phyloP scores from a whole-genome alignment of 1,284 basidiomycete species.

The Cutaneotrichosporon sp. region DNA sequence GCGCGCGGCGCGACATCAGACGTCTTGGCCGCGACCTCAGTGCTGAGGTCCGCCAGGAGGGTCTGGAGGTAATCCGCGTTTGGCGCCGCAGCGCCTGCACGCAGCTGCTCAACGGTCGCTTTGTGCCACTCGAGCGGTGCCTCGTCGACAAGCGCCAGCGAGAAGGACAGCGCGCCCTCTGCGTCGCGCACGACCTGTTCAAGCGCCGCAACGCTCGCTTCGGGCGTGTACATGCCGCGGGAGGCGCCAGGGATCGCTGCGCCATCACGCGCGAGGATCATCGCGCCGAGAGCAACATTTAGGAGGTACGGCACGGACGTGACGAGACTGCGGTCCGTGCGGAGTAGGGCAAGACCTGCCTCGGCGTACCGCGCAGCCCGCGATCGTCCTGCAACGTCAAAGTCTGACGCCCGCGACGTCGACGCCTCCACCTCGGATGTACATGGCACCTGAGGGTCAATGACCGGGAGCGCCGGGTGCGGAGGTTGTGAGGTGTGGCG shows the following conservation, averaged over 20 bases:
- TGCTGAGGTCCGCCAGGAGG: conserved; percentile 19
- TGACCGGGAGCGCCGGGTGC: conserved; percentile 58
- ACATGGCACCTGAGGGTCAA: conserved; percentile 53
- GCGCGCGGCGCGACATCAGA: conserved; percentile 54
- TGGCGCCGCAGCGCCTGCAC: conserved; percentile 10
- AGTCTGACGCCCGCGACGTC: conserved; percentile 19
- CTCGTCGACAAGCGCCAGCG: conserved; percentile 55
- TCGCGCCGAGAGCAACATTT: conserved; percentile 34
- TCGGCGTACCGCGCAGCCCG: conserved; percentile 61
- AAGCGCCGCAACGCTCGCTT: conserved; percentile 49
- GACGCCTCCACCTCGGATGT: conserved; percentile 6
- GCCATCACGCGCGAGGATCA: conserved; percentile 48
- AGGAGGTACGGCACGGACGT: conserved; percentile 37
- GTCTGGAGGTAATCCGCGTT: conserved; percentile 33
- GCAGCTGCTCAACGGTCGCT: conserved; percentile 48
- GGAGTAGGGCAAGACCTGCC: conserved; percentile 59
- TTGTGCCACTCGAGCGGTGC: conserved; percentile 52
- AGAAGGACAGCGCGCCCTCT: conserved; percentile 63
- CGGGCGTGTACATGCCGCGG: conserved; percentile 54
- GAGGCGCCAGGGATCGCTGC: conserved; percentile 52
- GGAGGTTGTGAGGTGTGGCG: conserved; percentile 49
- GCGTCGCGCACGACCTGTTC: conserved; percentile 53
- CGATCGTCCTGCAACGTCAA: conserved; percentile 48
- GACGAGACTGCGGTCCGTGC: conserved; percentile 59
- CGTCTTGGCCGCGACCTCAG: conserved; percentile 8